Base-by-base conservation (phyloP, 257 asterid genomes). In the Orobanche coerulescens region DNA sequence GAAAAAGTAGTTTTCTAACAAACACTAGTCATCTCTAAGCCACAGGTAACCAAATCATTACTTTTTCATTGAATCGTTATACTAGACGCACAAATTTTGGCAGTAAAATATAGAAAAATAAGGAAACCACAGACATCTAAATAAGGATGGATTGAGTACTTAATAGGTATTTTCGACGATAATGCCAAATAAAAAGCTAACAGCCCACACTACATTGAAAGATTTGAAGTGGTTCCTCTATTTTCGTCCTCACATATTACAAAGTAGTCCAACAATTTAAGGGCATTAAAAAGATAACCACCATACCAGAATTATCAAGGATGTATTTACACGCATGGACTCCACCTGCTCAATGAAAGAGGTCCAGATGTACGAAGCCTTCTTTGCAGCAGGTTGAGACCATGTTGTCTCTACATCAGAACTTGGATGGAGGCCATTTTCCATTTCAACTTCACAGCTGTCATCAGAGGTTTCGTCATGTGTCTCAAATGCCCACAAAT, bases 251-350 rank as follows among this genome's bases (percentile, higher is more conserved):
- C 50, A 46, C 22, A 58, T 19, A 22, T 25, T 22, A 66, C 14
- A 48, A 62, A 10, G 4, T 39, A 20, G 30, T 51, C 55, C 37
- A 42, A 69, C 54, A 44, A 14, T 58, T 55, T n/a, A 53, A 54
- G 54, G 54, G 59, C 52, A 31, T 34, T 22, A 40, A 51, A 64
- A 61, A 67, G 64, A 72, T 55, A 51, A 69, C 23, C 62, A 13
- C 71, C 95, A 24, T 85, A 93, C 99, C 94, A 89, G 82, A 75
- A 93, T 78, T 73, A 78, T 86, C 88, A 87, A 66, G 71, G 95
- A 76, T 72, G 94, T 66, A 73, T 76, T 72, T 44, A 84, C 78
- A 22, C 90, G 74, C 46, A 85, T 73, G 36, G 96, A 80, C 72
- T 89, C 95, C 70, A 84, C 87, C 82, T 84, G 95, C 83, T 89